Percentiles rank a stretch among this genome's conserved stretches.
These are phyloP conservation scores for Populus euphratica DNA, from an alignment of 345 rosid genomes.

Conservation along the genomic window DNA sequence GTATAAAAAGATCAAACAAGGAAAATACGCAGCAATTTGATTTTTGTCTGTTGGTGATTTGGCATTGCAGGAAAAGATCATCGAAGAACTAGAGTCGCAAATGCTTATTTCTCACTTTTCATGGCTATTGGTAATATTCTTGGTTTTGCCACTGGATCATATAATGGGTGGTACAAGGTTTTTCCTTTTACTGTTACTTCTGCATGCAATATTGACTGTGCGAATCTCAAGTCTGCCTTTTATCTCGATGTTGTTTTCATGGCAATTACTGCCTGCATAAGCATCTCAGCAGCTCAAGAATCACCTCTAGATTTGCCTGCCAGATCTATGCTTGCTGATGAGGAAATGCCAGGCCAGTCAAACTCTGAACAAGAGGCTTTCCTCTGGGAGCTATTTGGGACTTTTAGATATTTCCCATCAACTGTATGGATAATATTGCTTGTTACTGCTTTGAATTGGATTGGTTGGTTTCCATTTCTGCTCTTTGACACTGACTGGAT, in stretches of 20 bases:
- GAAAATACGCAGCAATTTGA: slow-evolving; percentile 5
- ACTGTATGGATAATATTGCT: slow-evolving; percentile 72
- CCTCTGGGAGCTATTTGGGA: slow-evolving; percentile 80
- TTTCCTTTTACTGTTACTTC: slow-evolving; percentile 66
- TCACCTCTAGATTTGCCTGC: slow-evolving; percentile 43
- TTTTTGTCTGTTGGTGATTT: slow-evolving; percentile 16
- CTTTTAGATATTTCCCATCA: slow-evolving; percentile 70
- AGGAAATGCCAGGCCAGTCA: slow-evolving; percentile 47
- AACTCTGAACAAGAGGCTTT: slow-evolving; percentile 70
- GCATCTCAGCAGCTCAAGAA: slow-evolving; percentile 69
- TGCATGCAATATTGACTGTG: slow-evolving; percentile 77
- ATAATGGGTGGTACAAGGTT: slow-evolving; percentile 83
- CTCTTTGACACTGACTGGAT: slow-evolving; percentile 97
- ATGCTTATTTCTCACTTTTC: slow-evolving; percentile 86
- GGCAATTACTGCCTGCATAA: slow-evolving; percentile 55
- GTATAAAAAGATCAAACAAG: background rate
- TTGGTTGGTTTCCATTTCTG: slow-evolving; percentile 91
- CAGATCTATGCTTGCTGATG: slow-evolving; percentile 26
- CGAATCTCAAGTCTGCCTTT: slow-evolving; percentile 95
- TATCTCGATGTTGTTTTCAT: slow-evolving; percentile 66
- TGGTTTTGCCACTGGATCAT: slow-evolving; percentile 90
- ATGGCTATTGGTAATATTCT: slow-evolving; percentile 93
- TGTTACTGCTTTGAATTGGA: slow-evolving; percentile 84
- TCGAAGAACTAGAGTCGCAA: slow-evolving; percentile 85
- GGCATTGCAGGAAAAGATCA: slow-evolving; percentile 72